Evolutionary conservation across 306 rosid genomes (phyloP).

Genomic region (Lathyrus tuberosus): DNA sequence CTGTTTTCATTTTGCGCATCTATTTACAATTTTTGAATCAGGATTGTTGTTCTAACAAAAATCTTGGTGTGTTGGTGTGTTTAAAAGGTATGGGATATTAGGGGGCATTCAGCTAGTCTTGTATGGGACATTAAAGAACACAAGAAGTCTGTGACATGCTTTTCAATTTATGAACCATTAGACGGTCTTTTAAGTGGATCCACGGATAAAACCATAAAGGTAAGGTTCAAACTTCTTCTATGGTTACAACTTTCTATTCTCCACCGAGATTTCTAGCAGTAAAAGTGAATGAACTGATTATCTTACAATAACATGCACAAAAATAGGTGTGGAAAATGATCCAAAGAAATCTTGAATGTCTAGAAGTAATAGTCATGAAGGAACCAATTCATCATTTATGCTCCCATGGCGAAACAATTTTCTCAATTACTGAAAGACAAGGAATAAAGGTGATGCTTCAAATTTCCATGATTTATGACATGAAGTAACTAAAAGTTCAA

Average conservation of each 20-base stretch:
- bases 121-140: slow-evolving; percentile 77
- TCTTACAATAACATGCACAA: slow-evolving; percentile 33
- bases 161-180: slow-evolving; percentile 60
- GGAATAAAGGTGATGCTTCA: slow-evolving; percentile 67
- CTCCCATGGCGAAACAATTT: slow-evolving; percentile 52
- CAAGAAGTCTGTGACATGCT: slow-evolving; percentile 70
- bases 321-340: slow-evolving; percentile 75
- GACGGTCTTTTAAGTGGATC: slow-evolving; percentile 83
- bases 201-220: slow-evolving; percentile 78
- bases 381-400: slow-evolving; percentile 62
- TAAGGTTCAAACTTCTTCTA: slow-evolving; percentile 41
- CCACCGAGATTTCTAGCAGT: slow-evolving; percentile 15
- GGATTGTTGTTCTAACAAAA: not conserved
- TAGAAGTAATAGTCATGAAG: slow-evolving; percentile 63
- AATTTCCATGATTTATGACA: slow-evolving; percentile 33
- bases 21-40: not conserved
- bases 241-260: slow-evolving; percentile 37
- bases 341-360: slow-evolving; percentile 67
- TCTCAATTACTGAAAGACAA: slow-evolving; percentile 52
- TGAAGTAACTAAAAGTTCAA: slow-evolving; percentile 20
- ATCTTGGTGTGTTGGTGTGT: slow-evolving; percentile 24
- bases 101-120: slow-evolving; percentile 71
- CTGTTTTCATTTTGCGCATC: not conserved
- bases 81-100: slow-evolving; percentile 74
- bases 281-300: slow-evolving; percentile 26